Evolutionary conservation across 1,139 yeast species (phyloP), one percentile per base, ranked within the genome.

Genomic region (Geotrichum phurueaensis): DNA sequence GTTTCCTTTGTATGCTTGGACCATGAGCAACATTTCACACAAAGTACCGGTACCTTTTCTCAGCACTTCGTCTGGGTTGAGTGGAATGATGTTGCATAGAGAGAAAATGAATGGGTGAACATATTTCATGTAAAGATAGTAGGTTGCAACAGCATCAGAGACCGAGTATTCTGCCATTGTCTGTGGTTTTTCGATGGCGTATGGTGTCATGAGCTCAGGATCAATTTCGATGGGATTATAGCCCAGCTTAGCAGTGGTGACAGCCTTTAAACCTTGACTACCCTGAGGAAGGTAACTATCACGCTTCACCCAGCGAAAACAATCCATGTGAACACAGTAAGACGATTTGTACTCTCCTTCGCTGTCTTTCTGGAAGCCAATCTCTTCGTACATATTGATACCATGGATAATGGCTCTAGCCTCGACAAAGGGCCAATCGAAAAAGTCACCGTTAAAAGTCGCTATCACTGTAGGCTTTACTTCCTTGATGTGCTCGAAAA

Each of bases 381-480:
- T 94, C 73, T 94, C 98, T 58, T 87, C 87, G 71, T 84, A 89
- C 96, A 95, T 86, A 72, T 89, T 87, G 66, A 95, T 72, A 27
- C 90, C 97, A 72, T 94, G 96, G 63, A 83, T 82, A 45, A 85
- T 76, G 1, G 97, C 86, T 70, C 99, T 80, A 18, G 88, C 85
- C 67, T 92, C 99, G 5, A 95, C 95, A 73, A 91, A 95, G 1
- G 99, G 99, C 99, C 99, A 95, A 79, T 95, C 99, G 75, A 95
- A 95, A 70, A 91, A 91, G 73, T 95, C 99, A 78, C 99, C 99
- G 76, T 95, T 95, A 70, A 90, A 95, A 0, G 99, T 94, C 0
- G 97, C 96, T 60, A 95, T 94, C 13, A 94, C 97, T 0, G 98
- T 92, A 0, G 99, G 99, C 66, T 83, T 81, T 5, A 81, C 88